Percentiles rank a stretch among this genome's conserved stretches.
Conservation (phyloP, 2,329 filamentous ascomycete species). For the Cercospora zeae-maydis region DNA sequence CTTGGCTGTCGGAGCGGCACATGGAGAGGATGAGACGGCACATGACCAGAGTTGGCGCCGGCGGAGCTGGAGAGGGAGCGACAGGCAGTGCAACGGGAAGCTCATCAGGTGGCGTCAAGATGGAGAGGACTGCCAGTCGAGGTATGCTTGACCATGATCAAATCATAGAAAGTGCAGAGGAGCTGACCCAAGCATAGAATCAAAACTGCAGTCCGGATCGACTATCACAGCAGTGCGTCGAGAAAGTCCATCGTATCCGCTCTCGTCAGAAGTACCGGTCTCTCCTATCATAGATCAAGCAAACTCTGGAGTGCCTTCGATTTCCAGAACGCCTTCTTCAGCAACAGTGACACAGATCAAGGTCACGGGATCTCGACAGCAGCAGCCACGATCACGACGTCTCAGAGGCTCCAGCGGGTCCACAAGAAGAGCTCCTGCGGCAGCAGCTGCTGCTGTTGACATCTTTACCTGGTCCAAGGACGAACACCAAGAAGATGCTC, state of each 20-base stretch:
- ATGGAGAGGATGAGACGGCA: constrained; percentile 85
- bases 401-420: constrained; percentile 40
- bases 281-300: constrained; percentile 6
- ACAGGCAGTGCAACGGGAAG: constrained; percentile 45
- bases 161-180: neutral
- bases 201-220: constrained; percentile 17
- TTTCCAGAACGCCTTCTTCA: constrained; percentile 49
- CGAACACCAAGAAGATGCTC: constrained; percentile 30
- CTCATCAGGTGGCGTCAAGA: constrained; percentile 42
- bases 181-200: constrained; percentile 13
- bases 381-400: constrained; percentile 26
- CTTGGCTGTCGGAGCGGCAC: constrained; percentile 89
- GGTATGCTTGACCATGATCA: constrained; percentile 26
- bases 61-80: constrained; percentile 15
- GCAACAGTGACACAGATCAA: constrained; percentile 46
- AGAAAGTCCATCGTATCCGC: constrained; percentile 10
- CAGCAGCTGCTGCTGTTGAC: constrained; percentile 18
- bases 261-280: neutral
- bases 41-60: constrained; percentile 61
- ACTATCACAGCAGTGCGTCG: constrained; percentile 8
- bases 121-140: constrained; percentile 53
- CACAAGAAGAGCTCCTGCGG: constrained; percentile 12
- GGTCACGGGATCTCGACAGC: constrained; percentile 21
- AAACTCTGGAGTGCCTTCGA: constrained; percentile 10
- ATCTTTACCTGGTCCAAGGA: constrained; percentile 18